Conservation (phyloP, 2,329 filamentous ascomycete species). For the Colletotrichum ledebouriae region DNA sequence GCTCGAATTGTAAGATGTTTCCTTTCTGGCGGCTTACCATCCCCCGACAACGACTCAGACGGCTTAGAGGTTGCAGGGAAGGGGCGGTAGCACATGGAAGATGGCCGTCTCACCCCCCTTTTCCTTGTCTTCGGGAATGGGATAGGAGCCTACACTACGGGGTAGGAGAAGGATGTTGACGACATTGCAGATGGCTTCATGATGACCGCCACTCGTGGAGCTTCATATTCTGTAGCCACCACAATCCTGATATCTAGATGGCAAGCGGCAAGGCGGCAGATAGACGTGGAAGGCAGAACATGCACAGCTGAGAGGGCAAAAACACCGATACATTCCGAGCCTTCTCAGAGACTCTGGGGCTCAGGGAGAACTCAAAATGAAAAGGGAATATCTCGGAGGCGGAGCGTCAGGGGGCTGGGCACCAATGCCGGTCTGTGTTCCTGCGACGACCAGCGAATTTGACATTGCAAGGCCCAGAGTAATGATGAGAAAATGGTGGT, state of each 20-base stretch:
- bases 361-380: background rate
- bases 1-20: background rate
- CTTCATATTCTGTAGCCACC: too few relatives aligned
- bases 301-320: background rate
- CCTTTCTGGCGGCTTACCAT: background rate
- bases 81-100: slow-evolving; percentile 31
- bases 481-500: background rate
- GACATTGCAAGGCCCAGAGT: background rate
- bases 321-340: slow-evolving; percentile 16
- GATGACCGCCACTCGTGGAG: background rate
- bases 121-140: background rate
- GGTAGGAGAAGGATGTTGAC: slow-evolving; percentile 10
- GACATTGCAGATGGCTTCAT: slow-evolving; percentile 13
- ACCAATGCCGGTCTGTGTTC: slow-evolving; percentile 1
- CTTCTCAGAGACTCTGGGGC: fast-evolving
- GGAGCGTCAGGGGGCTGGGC: slow-evolving; percentile 13
- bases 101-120: slow-evolving; percentile 36
- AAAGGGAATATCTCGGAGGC: slow-evolving; percentile 37
- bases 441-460: background rate
- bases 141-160: slow-evolving; percentile 1
- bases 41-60: slow-evolving; percentile 32
- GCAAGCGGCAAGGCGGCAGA: slow-evolving; percentile 4
- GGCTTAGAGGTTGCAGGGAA: slow-evolving; percentile 27
- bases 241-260: background rate
- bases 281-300: slow-evolving; percentile 11